Percentiles rank a stretch among this genome's conserved stretches.
phyloP scores from a whole-genome alignment of 345 rosid genomes.

The Brassica nigra region DNA sequence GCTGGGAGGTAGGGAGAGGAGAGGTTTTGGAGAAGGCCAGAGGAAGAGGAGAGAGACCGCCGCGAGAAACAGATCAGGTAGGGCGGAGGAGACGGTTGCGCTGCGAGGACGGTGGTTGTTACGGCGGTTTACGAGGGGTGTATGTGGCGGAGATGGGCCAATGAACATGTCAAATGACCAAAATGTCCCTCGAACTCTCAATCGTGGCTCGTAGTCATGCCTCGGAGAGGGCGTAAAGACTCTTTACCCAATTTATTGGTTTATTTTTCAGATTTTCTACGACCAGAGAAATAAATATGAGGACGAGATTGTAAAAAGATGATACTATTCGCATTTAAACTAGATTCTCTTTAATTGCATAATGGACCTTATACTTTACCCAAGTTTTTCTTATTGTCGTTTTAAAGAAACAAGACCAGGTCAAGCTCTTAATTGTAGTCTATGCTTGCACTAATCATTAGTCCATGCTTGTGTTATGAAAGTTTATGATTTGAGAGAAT shows the following conservation, averaged over 20 bases:
- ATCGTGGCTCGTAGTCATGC: constrained; percentile 33
- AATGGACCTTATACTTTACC: not conserved
- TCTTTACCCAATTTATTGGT: not conserved
- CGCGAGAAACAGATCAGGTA: constrained; percentile 52
- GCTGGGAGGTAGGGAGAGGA: constrained; percentile 38
- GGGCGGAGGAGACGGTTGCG: constrained; percentile 30
- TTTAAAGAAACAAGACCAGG: constrained; percentile 8
- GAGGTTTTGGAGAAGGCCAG: constrained; percentile 47
- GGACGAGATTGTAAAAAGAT: constrained; percentile 11
- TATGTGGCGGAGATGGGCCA: constrained; percentile 41
- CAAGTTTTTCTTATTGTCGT: not conserved
- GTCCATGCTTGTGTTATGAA: not conserved
- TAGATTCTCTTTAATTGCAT: constrained; percentile 22
- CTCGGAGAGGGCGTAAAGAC: not conserved
- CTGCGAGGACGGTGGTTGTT: constrained; percentile 29
- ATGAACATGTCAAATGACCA: constrained; percentile 40
- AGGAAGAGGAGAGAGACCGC: constrained; percentile 45
- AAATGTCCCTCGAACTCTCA: constrained; percentile 6
- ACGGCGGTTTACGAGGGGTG: constrained; percentile 35
- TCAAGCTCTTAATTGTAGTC: not conserved
- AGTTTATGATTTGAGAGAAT: constrained; percentile 52
- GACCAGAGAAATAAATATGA: constrained; percentile 26
- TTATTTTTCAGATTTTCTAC: not conserved
- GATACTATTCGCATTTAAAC: constrained; percentile 11
- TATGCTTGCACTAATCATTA: not conserved